Conservation (phyloP, 2,329 filamentous ascomycete species). For the Chalaropsis thielavioides region DNA sequence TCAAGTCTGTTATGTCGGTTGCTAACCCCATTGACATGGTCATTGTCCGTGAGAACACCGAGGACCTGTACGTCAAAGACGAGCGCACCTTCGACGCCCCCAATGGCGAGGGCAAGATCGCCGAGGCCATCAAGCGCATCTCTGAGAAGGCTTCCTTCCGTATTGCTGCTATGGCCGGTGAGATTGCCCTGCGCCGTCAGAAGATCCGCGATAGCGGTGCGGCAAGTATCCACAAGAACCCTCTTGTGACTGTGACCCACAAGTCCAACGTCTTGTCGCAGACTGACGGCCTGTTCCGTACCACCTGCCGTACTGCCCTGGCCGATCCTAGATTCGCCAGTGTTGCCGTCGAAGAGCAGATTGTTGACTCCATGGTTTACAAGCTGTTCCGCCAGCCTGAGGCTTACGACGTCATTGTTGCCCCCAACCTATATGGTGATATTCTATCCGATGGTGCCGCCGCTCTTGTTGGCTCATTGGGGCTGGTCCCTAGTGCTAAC, state of each 20-base stretch:
- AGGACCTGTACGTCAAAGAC: slow-evolving; percentile 96
- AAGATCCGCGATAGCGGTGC: slow-evolving; percentile 51
- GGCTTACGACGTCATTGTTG: slow-evolving; percentile 95
- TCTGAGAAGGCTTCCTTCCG: slow-evolving; percentile 69
- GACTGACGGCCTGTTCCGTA: slow-evolving; percentile 89
- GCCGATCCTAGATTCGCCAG: slow-evolving; percentile 46
- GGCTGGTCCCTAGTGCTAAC: slow-evolving; percentile 87
- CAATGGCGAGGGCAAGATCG: slow-evolving; percentile 60
- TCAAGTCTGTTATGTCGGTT: slow-evolving; percentile 63
- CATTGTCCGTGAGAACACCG: slow-evolving; percentile 96
- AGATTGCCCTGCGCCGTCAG: slow-evolving; percentile 80
- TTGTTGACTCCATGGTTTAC: slow-evolving; percentile 98
- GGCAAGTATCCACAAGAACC: slow-evolving; percentile 47
- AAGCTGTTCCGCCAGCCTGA: slow-evolving; percentile 95
- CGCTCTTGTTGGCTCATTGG: slow-evolving; percentile 79
- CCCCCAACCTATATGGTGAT: slow-evolving; percentile 94
- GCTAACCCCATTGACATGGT: slow-evolving; percentile 76
- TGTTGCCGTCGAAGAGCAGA: slow-evolving; percentile 80
- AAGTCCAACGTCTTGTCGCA: slow-evolving; percentile 96
- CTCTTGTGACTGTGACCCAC: slow-evolving; percentile 91
- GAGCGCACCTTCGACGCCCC: slow-evolving; percentile 67
- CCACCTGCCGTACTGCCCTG: slow-evolving; percentile 61
- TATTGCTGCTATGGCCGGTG: slow-evolving; percentile 85
- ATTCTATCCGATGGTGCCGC: slow-evolving; percentile 92
- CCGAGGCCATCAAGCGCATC: slow-evolving; percentile 96